Evolutionary conservation across 1,284 basidiomycete species (phyloP), one percentile per base, ranked within the genome.

Genomic region (Rhizoctonia solani): DNA sequence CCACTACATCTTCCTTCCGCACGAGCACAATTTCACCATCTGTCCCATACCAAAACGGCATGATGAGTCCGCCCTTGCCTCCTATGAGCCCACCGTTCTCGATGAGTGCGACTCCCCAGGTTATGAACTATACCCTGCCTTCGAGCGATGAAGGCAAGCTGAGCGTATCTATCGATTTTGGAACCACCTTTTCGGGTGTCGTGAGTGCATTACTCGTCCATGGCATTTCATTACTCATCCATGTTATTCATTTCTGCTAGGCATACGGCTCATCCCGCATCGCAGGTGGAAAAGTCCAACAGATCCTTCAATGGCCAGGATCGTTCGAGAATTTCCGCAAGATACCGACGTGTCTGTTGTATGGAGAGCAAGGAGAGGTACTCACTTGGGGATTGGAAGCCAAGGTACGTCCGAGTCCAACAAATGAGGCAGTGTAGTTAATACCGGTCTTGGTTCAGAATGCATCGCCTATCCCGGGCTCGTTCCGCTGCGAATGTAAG

Each of bases 141-240:
- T 32, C 47, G 14, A 42, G 67, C 3, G 74, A 75, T 34, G 72
- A 75, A 53, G 74, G 74, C 41, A 71, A 85, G 73, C 81, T 91
- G 77, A 89, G 87, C 14, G 81, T 92, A 25, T 85, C 88, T 3
- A 89, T 92, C 71, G 90, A 92, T 76, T 92, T 92, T 74, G 89
- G 89, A 87, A 92, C 89, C 3, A 91, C 89, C 1, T 91, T 90
- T 77, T 90, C 89, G 44, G 89, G 89, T 69, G 87, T 92, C 71
- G 89, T 90, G 75, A 78, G 87, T 82, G 4, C 13, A n/a, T 16
- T 25, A 9, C 25, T 44, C 21, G n/a, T n/a, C n/a, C n/a, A n/a
- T n/a, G n/a, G n/a, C n/a, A n/a, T n/a, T n/a, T 42, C 34, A 19
- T 56, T 4, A 2, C 14, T 32, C 8, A n/a, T 46, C 47, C 13